These are phyloP conservation scores for Clausena lansium DNA, from an alignment of 345 rosid species.

Conservation along the genomic window DNA sequence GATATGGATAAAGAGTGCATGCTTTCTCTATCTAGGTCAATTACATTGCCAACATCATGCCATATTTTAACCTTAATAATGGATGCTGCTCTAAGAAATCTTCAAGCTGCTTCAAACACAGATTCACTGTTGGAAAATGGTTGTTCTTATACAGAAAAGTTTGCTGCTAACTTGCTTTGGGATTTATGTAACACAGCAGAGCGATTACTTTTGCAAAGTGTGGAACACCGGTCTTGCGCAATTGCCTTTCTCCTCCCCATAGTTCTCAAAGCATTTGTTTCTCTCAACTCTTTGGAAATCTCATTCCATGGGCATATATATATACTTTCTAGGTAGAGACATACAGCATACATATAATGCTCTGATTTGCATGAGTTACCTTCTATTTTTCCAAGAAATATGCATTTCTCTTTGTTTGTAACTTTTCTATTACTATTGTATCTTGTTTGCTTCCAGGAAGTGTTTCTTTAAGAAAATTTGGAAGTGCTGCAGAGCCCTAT, in stretches of 20 bases:
- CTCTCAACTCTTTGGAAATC: constrained; percentile 34
- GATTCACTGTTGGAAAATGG: constrained; percentile 28
- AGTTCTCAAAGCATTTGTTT: constrained; percentile 60
- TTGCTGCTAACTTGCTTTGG: constrained; percentile 59
- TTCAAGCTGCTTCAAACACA: constrained; percentile 27
- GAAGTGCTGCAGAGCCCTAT: constrained; percentile 75
- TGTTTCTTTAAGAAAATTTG: constrained; percentile 61
- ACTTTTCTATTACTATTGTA: constrained; percentile 2
- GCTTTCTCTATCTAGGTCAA: constrained; percentile 30
- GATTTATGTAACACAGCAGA: constrained; percentile 66
- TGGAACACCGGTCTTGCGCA: constrained; percentile 77
- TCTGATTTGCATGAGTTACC: constrained; percentile 10
- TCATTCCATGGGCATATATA: constrained; percentile 35
- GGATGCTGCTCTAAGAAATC: constrained; percentile 51
- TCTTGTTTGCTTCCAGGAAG: constrained; percentile 48
- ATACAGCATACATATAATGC: constrained; percentile 6
- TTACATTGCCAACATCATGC: constrained; percentile 63
- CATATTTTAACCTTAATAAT: constrained; percentile 55
- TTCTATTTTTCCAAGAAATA: background rate
- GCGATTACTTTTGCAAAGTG: constrained; percentile 57
- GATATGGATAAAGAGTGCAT: constrained; percentile 31
- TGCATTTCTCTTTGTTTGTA: background rate
- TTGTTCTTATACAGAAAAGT: constrained; percentile 29
- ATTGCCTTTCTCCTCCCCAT: constrained; percentile 67
- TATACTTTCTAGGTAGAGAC: constrained; percentile 55